phyloP scores from a whole-genome alignment of 2,329 filamentous ascomycete species.

The Microdochium trichocladiopsis region DNA sequence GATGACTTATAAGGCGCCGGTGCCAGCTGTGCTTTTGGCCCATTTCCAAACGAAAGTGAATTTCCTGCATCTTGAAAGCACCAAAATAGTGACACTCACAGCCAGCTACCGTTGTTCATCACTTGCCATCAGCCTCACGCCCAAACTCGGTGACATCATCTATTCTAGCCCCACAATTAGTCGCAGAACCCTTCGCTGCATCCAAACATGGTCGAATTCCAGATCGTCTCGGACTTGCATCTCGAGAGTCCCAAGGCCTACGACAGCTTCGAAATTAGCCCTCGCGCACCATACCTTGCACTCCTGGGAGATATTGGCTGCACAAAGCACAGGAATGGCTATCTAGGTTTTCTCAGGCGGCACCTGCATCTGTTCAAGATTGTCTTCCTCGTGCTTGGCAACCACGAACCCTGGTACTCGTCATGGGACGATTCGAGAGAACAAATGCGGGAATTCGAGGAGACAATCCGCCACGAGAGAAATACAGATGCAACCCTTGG shows the following conservation, averaged over 20 bases:
- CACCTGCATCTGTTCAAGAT: slow-evolving; percentile 40
- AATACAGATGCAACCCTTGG: slow-evolving; percentile 14
- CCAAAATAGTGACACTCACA: too few relatives aligned
- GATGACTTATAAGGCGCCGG: too few relatives aligned
- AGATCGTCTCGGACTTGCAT: slow-evolving; percentile 52
- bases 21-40: too few relatives aligned
- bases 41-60: too few relatives aligned
- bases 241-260: slow-evolving; percentile 44
- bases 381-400: slow-evolving; percentile 47
- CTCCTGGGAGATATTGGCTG: slow-evolving; percentile 51
- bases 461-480: slow-evolving; percentile 6
- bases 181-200: not conserved
- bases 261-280: slow-evolving; percentile 38
- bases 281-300: slow-evolving; percentile 41
- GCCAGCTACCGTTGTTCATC: too few relatives aligned
- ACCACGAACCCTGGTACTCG: slow-evolving; percentile 46
- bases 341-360: slow-evolving; percentile 35
- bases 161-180: too few relatives aligned
- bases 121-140: too few relatives aligned
- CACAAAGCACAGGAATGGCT: slow-evolving; percentile 29
- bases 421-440: slow-evolving; percentile 23
- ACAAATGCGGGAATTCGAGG: slow-evolving; percentile 22
- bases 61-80: too few relatives aligned
- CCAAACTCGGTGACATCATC: too few relatives aligned
- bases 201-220: slow-evolving; percentile 10